These are phyloP conservation scores for Anthoceros angustus DNA, from an alignment of 225 moss, liverwort and hornwort species.

Conservation along the genomic window DNA sequence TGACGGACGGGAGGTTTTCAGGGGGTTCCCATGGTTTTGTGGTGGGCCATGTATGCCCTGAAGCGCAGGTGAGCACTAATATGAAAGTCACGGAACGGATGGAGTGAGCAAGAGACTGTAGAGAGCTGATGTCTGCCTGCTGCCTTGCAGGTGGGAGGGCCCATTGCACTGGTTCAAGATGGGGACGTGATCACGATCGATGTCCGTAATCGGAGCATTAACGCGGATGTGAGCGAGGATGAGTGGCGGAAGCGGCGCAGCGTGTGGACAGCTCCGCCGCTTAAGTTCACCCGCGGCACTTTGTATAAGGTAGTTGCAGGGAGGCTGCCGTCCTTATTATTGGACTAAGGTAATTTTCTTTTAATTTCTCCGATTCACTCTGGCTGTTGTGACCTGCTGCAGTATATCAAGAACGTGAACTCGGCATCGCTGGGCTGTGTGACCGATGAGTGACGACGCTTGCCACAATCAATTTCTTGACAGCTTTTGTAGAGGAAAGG, in stretches of 20 bases:
- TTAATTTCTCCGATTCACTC: neutral
- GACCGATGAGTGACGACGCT: slow-evolving; percentile 73
- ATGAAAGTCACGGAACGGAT: neutral
- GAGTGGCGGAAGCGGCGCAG: slow-evolving; percentile 38
- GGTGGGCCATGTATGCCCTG: slow-evolving; percentile 77
- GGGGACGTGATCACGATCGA: slow-evolving; percentile 75
- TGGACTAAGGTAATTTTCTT: neutral
- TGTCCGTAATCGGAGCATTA: slow-evolving; percentile 52
- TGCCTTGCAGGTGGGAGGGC: slow-evolving; percentile 46
- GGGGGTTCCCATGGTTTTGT: slow-evolving; percentile 95
- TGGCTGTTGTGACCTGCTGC: slow-evolving; percentile 8
- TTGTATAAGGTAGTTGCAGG: slow-evolving; percentile 48
- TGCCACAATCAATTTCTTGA: too few species aligned
- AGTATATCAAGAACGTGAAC: slow-evolving; percentile 85
- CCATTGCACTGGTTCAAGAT: slow-evolving; percentile 57
- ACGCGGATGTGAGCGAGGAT: slow-evolving; percentile 47
- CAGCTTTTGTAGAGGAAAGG: too few species aligned
- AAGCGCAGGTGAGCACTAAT: slow-evolving; percentile 41
- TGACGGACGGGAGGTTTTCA: slow-evolving; percentile 87
- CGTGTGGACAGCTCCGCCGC: slow-evolving; percentile 55
- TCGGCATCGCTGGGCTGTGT: slow-evolving; percentile 89
- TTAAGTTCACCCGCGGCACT: slow-evolving; percentile 65
- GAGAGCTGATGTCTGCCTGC: neutral
- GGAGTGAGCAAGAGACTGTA: too few species aligned
- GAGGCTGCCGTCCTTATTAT: neutral